Conservation (phyloP, 1,139 yeast genomes). For the Hansenula lynferdii region DNA sequence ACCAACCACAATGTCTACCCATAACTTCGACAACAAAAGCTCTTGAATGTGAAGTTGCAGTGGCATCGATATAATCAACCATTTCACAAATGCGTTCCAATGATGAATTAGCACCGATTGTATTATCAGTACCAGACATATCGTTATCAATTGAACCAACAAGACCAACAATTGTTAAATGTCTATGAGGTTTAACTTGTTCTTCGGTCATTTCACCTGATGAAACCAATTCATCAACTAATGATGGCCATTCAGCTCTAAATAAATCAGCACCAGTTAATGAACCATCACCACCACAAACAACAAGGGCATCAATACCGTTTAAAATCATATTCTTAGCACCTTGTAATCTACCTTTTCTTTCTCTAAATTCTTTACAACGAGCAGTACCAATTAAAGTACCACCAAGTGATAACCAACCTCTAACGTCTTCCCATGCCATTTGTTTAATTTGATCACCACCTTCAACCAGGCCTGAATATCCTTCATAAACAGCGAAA, state of each 20-base stretch:
- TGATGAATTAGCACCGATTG: conserved; percentile 78
- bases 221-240: conserved; percentile 54
- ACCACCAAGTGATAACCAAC: conserved; percentile 73
- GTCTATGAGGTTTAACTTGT: conserved; percentile 47
- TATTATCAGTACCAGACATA: conserved; percentile 78
- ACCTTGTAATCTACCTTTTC: conserved; percentile 62
- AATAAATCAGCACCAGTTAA: conserved; percentile 80
- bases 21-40: conserved; percentile 86
- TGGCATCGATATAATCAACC: conserved; percentile 79
- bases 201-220: conserved; percentile 44
- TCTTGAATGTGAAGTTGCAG: conserved; percentile 78
- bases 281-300: conserved; percentile 86
- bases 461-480: conserved; percentile 70
- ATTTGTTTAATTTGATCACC: conserved; percentile 56
- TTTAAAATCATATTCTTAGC: conserved; percentile 64
- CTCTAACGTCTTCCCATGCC: conserved; percentile 77
- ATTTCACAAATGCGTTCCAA: conserved; percentile 73
- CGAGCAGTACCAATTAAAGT: conserved; percentile 82
- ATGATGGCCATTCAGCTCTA: conserved; percentile 75
- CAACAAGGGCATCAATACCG: conserved; percentile 76
- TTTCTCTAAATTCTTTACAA: conserved; percentile 61
- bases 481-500: conserved; percentile 72
- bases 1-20: conserved; percentile 92
- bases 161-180: conserved; percentile 68
- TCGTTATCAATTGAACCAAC: conserved; percentile 85